Evolutionary conservation across 768 basidiomycete genomes (phyloP).

Genomic region (Leccinum broughii): DNA sequence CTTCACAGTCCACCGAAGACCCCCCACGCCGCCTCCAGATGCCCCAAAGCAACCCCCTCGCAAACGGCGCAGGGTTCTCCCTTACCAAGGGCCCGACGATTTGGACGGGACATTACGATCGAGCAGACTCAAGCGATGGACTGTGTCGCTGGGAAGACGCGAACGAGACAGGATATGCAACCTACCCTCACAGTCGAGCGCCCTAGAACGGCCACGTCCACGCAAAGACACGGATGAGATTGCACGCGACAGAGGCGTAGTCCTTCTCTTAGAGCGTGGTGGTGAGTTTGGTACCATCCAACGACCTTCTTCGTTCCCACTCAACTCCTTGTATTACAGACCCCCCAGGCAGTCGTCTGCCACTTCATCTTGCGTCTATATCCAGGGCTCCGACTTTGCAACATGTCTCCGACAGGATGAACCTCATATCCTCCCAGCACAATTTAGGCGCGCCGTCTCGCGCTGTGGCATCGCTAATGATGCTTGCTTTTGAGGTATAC

Average conservation of each 20-base stretch:
- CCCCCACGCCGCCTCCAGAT: conserved; percentile 64
- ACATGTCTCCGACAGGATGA: conserved; percentile 77
- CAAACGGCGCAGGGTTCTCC: conserved; percentile 65
- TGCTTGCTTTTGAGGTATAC: conserved; percentile 75
- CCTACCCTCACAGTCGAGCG: conserved; percentile 46
- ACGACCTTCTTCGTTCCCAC: background rate
- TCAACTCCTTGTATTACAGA: conserved; percentile 39
- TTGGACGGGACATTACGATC: conserved; percentile 58
- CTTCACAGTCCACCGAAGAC: conserved; percentile 69
- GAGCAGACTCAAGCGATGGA: conserved; percentile 69
- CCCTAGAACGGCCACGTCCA: conserved; percentile 46
- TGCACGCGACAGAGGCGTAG: conserved; percentile 65
- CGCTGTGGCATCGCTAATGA: conserved; percentile 65
- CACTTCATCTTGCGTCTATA: conserved; percentile 71
- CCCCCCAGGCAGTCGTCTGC: conserved; percentile 67
- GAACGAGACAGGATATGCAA: conserved; percentile 71
- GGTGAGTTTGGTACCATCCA: conserved; percentile 39
- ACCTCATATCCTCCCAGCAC: conserved; percentile 79
- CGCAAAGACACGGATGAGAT: conserved; percentile 65
- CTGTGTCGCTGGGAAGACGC: conserved; percentile 65
- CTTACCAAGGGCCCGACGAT: conserved; percentile 71
- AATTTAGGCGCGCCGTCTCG: conserved; percentile 62
- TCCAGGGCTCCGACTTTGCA: conserved; percentile 73
- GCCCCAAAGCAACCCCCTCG: conserved; percentile 62
- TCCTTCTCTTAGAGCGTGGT: conserved; percentile 62